Percentiles rank a stretch among this genome's conserved stretches.
These are phyloP conservation scores for Bocquillonia castaneifolia DNA, from an alignment of 441 rosid genomes.

Conservation along the genomic window DNA sequence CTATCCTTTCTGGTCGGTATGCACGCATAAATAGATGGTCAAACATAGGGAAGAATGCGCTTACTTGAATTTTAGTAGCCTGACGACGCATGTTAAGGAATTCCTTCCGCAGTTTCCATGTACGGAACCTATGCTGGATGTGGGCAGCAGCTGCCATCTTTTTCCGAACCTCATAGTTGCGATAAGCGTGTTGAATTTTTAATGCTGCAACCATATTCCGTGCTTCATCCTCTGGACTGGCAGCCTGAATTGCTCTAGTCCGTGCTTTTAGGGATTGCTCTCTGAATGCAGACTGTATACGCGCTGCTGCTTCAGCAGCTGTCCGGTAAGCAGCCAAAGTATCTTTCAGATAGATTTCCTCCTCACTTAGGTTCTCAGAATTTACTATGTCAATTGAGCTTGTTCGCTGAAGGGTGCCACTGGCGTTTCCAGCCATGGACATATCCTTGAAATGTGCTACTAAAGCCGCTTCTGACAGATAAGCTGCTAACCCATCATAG, in stretches of 20 bases:
- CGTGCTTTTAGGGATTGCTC: constrained; percentile 68
- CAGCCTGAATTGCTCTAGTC: constrained; percentile 43
- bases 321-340: constrained; percentile 79
- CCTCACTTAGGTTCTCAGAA: constrained; percentile 44
- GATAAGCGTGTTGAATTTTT: constrained; percentile 93
- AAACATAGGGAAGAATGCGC: constrained; percentile 15
- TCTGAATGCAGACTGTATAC: constrained; percentile 81
- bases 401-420: constrained; percentile 52
- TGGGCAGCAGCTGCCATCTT: constrained; percentile 76
- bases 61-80: constrained; percentile 80
- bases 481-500: constrained; percentile 82
- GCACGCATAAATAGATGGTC: constrained; percentile 1
- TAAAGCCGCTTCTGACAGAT: constrained; percentile 79
- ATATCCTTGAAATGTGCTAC: constrained; percentile 77
- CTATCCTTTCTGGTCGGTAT: neutral
- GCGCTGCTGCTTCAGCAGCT: constrained; percentile 92
- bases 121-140: constrained; percentile 82
- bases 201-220: constrained; percentile 70
- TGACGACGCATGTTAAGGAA: constrained; percentile 72
- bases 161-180: constrained; percentile 58
- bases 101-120: constrained; percentile 74
- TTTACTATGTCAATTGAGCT: constrained; percentile 32
- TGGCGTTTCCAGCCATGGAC: constrained; percentile 83
- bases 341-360: constrained; percentile 70
- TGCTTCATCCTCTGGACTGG: constrained; percentile 73